Evolutionary conservation across 257 asterid species (phyloP), one percentile per base, ranked within the genome.

Genomic region (Scutellaria barbata): DNA sequence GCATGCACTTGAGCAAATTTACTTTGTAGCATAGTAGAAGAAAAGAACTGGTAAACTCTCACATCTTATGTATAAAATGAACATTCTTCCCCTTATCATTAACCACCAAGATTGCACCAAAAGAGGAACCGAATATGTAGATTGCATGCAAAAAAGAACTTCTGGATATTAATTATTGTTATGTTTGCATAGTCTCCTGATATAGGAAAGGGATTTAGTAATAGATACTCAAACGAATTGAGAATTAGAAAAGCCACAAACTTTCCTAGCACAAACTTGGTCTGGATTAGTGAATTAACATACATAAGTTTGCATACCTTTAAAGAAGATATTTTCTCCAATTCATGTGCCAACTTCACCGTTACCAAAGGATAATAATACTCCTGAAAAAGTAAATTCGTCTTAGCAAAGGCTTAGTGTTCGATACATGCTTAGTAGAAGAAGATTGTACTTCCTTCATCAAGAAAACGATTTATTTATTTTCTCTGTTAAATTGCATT

Each of bases 291-390:
- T 53, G 52, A 39, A 48, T 18, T 30, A 18, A 22, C n/a, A 16
- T 52, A 42, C 8, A 43, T 56, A 33, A 73, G 41, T 22, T 75
- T 66, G 41, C 79, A 66, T 84, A 94, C 99, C 99, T 91, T 94
- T 72, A 91, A 80, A 54, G 91, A 79, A 35, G 77, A 75, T 74
- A 94, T 89, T 77, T 92, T 91, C 85, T 81, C 92, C 81, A 94
- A 86, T 78, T 94, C 96, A 53, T 79, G 82, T 40, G 92, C 88
- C 82, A 94, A 75, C 81, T 88, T 94, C 81, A 94, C 83, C 11
- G 84, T 72, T 45, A 71, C 9, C 74, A 94, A 69, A 78, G 99
- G 99, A 80, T 82, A 80, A 81, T 68, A 80, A 72, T 72, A 73
- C 51, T 83, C 96, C 97, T 91, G 76, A 55, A 80, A 18, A 54